A percentile compares a stretch with the other conserved stretches of the same genome.
Evolutionary conservation across 352 stramenopile species (phyloP).

Genomic region (Globisporangium nodosum): DNA sequence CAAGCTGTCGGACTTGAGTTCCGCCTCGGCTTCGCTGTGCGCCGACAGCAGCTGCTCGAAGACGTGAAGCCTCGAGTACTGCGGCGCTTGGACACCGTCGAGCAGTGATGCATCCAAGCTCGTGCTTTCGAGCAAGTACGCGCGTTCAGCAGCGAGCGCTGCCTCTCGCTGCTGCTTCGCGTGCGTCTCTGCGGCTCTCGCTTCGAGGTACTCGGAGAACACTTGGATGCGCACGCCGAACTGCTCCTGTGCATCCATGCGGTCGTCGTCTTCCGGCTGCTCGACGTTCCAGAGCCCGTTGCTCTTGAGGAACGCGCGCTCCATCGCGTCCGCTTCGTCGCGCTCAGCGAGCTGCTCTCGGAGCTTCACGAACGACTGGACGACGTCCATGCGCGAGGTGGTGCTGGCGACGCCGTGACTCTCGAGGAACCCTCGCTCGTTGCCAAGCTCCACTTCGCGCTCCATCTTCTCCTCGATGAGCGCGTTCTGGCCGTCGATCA

Average conservation of each 20-base stretch:
- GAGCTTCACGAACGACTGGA: slow-evolving; percentile 19
- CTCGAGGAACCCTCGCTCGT: slow-evolving; percentile 28
- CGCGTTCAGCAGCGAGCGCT: slow-evolving; percentile 1
- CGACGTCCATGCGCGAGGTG: slow-evolving; percentile 12
- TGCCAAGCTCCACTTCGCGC: slow-evolving; percentile 28
- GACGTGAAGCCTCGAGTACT: slow-evolving; percentile 12
- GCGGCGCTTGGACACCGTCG: background rate
- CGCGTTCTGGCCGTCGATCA: slow-evolving; percentile 35
- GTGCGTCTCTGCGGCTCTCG: slow-evolving; percentile 2
- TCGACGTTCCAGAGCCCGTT: slow-evolving; percentile 8
- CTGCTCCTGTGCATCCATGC: slow-evolving; percentile 12
- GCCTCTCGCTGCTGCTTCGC: slow-evolving; percentile 1
- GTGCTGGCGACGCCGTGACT: slow-evolving; percentile 14
- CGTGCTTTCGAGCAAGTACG: slow-evolving; percentile 2
- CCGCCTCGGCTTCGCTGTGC: background rate
- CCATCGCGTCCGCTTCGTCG: slow-evolving; percentile 6
- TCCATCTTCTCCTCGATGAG: slow-evolving; percentile 62
- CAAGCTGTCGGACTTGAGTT: slow-evolving; percentile 16
- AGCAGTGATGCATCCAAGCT: background rate
- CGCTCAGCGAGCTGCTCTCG: slow-evolving; percentile 6
- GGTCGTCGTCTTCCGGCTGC: background rate
- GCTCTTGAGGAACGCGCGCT: slow-evolving; percentile 9
- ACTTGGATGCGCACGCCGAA: slow-evolving; percentile 13
- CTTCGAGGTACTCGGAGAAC: slow-evolving; percentile 9
- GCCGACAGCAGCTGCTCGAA: slow-evolving; percentile 6